Conservation (phyloP, 129 eudicot genomes). For the Chrysanthemum lavandulifolium region DNA sequence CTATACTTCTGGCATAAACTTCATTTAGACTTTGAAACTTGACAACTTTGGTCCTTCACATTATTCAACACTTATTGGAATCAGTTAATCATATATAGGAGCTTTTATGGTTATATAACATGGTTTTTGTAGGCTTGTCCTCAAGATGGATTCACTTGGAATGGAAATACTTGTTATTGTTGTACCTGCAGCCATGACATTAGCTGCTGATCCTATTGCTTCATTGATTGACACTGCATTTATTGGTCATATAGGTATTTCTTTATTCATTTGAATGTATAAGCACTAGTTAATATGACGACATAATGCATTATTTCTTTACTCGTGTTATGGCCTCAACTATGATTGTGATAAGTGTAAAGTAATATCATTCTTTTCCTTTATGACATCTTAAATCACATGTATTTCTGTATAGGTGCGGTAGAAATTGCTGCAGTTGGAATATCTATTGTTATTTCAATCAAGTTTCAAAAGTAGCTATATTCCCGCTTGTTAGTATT, state of each 20-base stretch:
- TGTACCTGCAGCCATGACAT: constrained; percentile 84
- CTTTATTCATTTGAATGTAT: background rate
- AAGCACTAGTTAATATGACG: no score
- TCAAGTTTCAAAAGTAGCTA: constrained; percentile 86
- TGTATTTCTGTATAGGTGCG: constrained; percentile 45
- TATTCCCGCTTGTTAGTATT: constrained; percentile 88
- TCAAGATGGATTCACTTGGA: constrained; percentile 81
- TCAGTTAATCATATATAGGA: background rate
- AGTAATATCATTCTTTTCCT: background rate
- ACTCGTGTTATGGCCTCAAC: no score
- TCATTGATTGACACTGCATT: constrained; percentile 84
- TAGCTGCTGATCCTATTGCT: constrained; percentile 97
- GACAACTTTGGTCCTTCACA: no score
- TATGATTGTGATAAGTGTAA: no score
- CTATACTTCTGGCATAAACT: no score
- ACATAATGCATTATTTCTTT: no score
- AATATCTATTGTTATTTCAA: constrained; percentile 78
- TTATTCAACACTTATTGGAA: background rate
- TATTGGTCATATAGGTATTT: constrained; percentile 73
- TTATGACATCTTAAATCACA: background rate
- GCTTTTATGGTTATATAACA: constrained; percentile 4
- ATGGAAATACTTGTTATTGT: constrained; percentile 72
- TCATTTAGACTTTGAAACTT: no score
- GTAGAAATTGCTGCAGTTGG: constrained; percentile 94
- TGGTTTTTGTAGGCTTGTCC: constrained; percentile 39